Conservation (phyloP, 2,329 filamentous ascomycete genomes). For the Trichoderma koningii region DNA sequence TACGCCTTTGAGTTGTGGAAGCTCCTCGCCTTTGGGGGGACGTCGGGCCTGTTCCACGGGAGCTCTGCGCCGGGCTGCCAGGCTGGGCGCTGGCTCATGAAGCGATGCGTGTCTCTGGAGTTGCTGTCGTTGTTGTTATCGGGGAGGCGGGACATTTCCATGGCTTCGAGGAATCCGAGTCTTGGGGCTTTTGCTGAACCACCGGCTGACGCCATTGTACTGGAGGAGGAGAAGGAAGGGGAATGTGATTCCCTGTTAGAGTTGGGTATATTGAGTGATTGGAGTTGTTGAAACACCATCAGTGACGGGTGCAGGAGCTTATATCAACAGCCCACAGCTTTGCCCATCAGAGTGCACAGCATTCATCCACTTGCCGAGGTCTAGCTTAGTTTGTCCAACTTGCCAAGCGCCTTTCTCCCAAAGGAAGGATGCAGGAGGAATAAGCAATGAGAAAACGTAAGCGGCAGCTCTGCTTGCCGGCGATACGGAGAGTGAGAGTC, state of each 20-base stretch:
- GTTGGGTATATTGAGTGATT: neutral
- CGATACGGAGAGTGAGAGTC: neutral
- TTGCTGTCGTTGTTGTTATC: neutral
- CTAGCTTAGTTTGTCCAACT: neutral
- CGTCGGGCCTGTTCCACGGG: constrained; percentile 32
- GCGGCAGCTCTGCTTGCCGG: neutral
- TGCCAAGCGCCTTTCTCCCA: neutral
- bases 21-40: constrained; percentile 22
- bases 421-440: neutral
- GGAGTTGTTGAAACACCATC: neutral
- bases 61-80: constrained; percentile 40
- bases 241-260: neutral
- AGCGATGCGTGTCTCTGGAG: constrained; percentile 28
- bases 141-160: neutral
- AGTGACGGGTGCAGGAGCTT: neutral
- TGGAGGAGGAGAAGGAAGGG: neutral
- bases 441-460: neutral
- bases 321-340: neutral
- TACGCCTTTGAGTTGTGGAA: constrained; percentile 29
- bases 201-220: neutral
- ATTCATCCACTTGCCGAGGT: neutral
- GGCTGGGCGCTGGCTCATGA: constrained; percentile 39
- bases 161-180: neutral
- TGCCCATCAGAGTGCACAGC: neutral
- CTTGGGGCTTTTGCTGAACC: neutral